Conservation (phyloP, 371 early-diverging fungal genomes). For the Syncephalastrum racemosum region DNA sequence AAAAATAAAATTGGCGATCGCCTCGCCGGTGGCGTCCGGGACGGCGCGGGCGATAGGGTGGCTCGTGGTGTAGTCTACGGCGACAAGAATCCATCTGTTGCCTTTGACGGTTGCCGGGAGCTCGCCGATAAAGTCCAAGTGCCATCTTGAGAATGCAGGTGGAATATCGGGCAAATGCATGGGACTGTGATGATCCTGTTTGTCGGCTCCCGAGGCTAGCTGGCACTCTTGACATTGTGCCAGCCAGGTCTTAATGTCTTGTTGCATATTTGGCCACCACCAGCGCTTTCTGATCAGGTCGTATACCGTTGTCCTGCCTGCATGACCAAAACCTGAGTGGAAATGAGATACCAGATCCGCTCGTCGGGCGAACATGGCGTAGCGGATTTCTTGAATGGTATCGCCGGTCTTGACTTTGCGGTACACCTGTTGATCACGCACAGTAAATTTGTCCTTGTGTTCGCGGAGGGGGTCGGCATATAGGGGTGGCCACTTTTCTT, state of each 20-base stretch:
- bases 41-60: slow-evolving; percentile 29
- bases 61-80: slow-evolving; percentile 39
- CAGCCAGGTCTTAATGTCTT: slow-evolving; percentile 5
- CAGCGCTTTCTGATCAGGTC: slow-evolving; percentile 12
- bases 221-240: background rate
- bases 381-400: background rate
- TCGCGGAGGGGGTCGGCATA: background rate
- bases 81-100: slow-evolving; percentile 22
- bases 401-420: slow-evolving; percentile 4
- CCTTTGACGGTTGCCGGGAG: slow-evolving; percentile 14
- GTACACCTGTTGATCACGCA: slow-evolving; percentile 4
- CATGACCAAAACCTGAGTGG: slow-evolving; percentile 15
- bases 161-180: slow-evolving; percentile 1
- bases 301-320: slow-evolving; percentile 5
- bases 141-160: slow-evolving; percentile 15
- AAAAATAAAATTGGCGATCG: slow-evolving; percentile 5
- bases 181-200: background rate
- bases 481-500: background rate
- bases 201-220: slow-evolving; percentile 1
- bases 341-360: slow-evolving; percentile 15
- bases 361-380: slow-evolving; percentile 8
- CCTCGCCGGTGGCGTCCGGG: slow-evolving; percentile 5
- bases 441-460: background rate
- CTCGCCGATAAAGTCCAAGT: slow-evolving; percentile 27
- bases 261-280: slow-evolving; percentile 27